These are phyloP conservation scores for Aspergillus olivimuriae DNA, from an alignment of 495 filamentous ascomycete species.

Conservation along the genomic window DNA sequence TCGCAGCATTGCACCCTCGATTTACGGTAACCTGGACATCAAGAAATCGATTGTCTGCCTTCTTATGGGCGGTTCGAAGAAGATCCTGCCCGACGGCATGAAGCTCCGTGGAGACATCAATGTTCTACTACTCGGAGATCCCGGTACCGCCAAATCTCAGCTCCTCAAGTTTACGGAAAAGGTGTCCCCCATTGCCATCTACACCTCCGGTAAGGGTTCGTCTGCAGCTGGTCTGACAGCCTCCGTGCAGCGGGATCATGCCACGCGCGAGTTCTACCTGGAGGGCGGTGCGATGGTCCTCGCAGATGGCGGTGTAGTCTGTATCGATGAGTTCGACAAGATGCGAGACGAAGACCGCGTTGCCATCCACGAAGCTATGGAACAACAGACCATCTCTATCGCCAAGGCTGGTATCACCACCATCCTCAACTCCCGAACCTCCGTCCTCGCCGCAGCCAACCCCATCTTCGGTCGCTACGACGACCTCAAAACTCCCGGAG, in stretches of 20 bases:
- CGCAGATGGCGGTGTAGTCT: conserved; percentile 95
- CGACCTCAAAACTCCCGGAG: conserved; percentile 92
- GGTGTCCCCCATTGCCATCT: conserved; percentile 93
- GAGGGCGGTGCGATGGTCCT: conserved; percentile 99
- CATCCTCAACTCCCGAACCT: conserved; percentile 92
- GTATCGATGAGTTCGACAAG: conserved; percentile 99
- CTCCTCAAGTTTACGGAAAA: conserved; percentile 97
- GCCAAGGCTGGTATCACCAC: conserved; percentile 99
- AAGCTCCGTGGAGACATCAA: conserved; percentile 98
- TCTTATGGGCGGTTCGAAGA: conserved; percentile 93
- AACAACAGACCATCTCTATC: conserved; percentile 99
- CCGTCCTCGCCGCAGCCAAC: conserved; percentile 93
- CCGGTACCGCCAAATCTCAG: conserved; percentile 97
- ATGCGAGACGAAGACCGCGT: conserved; percentile 99
- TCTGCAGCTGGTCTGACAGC: conserved; percentile 97
- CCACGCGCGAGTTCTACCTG: conserved; percentile 93
- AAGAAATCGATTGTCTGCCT: conserved; percentile 98
- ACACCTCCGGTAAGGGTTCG: conserved; percentile 98
- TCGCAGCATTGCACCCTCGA: conserved; percentile 92
- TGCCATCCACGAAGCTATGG: conserved; percentile 99
- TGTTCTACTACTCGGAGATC: conserved; percentile 93
- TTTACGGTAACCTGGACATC: conserved; percentile 94
- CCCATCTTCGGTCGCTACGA: conserved; percentile 98
- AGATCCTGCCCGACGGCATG: conserved; percentile 98
- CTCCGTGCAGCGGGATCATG: conserved; percentile 88